Conservation (phyloP, 2,329 filamentous ascomycete genomes). For the Paraphaeosphaeria sporulosa region DNA sequence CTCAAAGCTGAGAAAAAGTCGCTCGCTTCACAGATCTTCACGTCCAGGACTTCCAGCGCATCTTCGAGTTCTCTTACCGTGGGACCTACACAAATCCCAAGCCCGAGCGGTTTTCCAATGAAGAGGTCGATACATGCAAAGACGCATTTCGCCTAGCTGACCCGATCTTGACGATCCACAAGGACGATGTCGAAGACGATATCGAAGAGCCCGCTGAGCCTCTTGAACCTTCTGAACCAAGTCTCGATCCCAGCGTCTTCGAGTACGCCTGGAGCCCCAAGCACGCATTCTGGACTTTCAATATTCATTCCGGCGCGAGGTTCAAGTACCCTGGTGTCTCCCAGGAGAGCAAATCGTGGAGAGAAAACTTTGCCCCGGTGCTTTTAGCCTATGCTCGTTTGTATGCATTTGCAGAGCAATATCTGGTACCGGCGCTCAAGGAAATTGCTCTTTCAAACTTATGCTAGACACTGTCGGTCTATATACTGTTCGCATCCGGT, state of each 20-base stretch:
- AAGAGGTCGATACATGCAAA: background rate
- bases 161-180: background rate
- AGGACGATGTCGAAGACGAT: background rate
- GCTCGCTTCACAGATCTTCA: background rate
- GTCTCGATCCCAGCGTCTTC: background rate
- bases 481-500: background rate
- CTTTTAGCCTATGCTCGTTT: constrained; percentile 22
- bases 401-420: constrained; percentile 14
- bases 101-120: background rate
- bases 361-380: constrained; percentile 17
- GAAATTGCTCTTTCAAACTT: constrained; percentile 1
- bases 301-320: too few relatives aligned
- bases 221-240: too few relatives aligned
- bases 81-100: background rate
- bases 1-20: background rate
- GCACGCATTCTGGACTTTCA: background rate
- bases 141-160: background rate
- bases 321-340: background rate
- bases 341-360: background rate
- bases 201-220: background rate
- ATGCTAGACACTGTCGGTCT: background rate
- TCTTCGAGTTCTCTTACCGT: background rate
- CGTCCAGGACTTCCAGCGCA: background rate
- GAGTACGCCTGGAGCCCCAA: background rate
- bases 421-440: constrained; percentile 12